Conservation (phyloP, 2,329 filamentous ascomycete species). For the Teratosphaeria pseudoeucalypti region DNA sequence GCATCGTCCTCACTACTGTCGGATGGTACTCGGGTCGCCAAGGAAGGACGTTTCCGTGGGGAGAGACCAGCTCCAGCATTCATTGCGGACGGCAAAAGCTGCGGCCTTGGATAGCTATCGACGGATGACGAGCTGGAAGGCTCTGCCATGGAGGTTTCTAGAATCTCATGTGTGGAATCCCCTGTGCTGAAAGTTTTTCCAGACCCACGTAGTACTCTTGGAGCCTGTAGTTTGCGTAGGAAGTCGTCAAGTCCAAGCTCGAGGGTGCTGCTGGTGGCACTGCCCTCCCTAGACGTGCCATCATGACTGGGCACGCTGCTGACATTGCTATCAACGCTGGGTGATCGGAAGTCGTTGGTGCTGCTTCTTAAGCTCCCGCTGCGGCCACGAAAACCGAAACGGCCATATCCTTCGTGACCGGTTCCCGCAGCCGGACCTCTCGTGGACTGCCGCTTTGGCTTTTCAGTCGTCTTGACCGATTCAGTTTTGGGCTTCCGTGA, state of each 20-base stretch:
- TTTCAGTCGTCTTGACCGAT: conserved; percentile 42
- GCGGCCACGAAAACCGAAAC: conserved; percentile 53
- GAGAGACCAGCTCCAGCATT: conserved; percentile 4
- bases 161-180: conserved; percentile 8
- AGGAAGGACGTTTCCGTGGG: conserved; percentile 5
- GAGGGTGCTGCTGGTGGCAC: conserved; percentile 30
- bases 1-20: conserved; percentile 18
- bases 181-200: conserved; percentile 26
- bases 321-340: conserved; percentile 31
- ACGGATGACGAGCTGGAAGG: conserved; percentile 14
- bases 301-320: conserved; percentile 25
- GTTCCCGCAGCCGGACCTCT: conserved; percentile 88
- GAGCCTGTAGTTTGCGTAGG: conserved; percentile 33
- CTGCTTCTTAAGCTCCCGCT: conserved; percentile 49
- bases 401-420: conserved; percentile 78
- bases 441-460: conserved; percentile 47
- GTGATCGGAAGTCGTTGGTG: conserved; percentile 35
- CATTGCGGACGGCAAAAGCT: conserved; percentile 23
- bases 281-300: conserved; percentile 32
- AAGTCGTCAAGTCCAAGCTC: conserved; percentile 37
- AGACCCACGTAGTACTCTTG: conserved; percentile 35
- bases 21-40: conserved; percentile 8
- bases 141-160: conserved; percentile 3
- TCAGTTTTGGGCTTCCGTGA: conserved; percentile 56
- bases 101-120: conserved; percentile 13